Evolutionary conservation across 257 asterid genomes (phyloP).

Genomic region (Solanum virginianum): DNA sequence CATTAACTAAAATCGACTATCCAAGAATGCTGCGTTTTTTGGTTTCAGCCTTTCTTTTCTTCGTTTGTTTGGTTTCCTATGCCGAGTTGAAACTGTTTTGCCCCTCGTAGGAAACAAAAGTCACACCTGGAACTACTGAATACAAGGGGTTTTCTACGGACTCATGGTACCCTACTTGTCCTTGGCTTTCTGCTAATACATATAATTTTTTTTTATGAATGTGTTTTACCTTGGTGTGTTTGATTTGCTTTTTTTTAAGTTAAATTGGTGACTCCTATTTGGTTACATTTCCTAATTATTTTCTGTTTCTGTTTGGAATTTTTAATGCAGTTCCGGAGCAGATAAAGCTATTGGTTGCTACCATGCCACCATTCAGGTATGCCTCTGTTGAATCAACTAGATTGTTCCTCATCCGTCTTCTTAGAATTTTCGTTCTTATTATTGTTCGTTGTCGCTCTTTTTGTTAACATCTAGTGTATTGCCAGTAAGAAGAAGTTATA

Average conservation of each 20-base stretch:
- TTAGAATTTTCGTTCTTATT: background rate
- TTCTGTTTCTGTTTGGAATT: background rate
- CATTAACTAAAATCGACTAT: background rate
- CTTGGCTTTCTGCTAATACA: background rate
- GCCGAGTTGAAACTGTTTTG: background rate
- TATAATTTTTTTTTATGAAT: background rate
- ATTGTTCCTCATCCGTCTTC: background rate
- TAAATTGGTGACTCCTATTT: background rate
- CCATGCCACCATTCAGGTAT: conserved; percentile 78
- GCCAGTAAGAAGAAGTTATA: background rate
- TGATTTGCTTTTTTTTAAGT: background rate
- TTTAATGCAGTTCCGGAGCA: conserved; percentile 35
- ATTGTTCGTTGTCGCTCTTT: background rate
- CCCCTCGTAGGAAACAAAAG: conserved; percentile 27
- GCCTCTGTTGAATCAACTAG: background rate
- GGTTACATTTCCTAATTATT: background rate
- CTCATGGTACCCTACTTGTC: conserved; percentile 24
- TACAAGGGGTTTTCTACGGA: conserved; percentile 29
- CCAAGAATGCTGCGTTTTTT: background rate
- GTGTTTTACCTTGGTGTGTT: background rate
- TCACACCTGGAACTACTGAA: conserved; percentile 32
- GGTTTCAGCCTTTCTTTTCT: background rate
- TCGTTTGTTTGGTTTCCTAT: background rate
- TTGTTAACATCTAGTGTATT: background rate
- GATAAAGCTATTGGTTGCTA: conserved; percentile 76